Conservation (phyloP, 1,284 basidiomycete genomes). For the Sanguinoderma infundibulare region DNA sequence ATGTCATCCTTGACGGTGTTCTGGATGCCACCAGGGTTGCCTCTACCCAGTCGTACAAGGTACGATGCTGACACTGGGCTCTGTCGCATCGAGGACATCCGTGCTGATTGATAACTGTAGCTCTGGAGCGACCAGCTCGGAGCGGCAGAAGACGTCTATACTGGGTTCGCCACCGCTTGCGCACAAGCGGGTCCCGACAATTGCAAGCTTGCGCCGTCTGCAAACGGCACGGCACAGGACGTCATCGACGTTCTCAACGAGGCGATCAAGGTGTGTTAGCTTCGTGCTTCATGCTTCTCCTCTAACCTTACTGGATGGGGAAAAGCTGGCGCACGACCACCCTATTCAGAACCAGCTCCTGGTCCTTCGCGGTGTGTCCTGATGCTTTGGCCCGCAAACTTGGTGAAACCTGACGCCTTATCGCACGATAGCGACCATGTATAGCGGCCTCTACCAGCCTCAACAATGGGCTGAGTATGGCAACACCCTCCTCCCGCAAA, state of each 20-base stretch:
- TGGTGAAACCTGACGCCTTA: neutral
- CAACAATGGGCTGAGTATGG: constrained; percentile 9
- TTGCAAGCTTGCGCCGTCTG: constrained; percentile 12
- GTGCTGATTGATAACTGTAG: neutral
- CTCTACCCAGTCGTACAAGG: constrained; percentile 12
- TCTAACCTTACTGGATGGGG: neutral
- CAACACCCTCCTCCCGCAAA: constrained; percentile 2
- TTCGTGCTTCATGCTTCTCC: neutral
- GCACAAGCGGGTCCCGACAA: constrained; percentile 14
- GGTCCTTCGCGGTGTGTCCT: constrained; percentile 6
- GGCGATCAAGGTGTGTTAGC: constrained; percentile 1
- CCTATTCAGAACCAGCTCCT: constrained; percentile 7
- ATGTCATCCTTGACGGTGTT: constrained; percentile 22
- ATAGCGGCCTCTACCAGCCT: constrained; percentile 12
- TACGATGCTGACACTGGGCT: neutral
- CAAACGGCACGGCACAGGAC: constrained; percentile 11
- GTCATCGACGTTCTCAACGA: constrained; percentile 12
- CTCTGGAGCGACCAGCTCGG: constrained; percentile 15
- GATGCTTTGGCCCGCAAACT: too few species aligned
- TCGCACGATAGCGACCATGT: constrained; percentile 1
- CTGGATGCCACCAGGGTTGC: constrained; percentile 16
- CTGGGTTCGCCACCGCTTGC: constrained; percentile 19
- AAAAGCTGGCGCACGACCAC: constrained; percentile 9
- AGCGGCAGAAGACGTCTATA: constrained; percentile 15
- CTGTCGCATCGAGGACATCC: neutral